Evolutionary conservation across 2,329 filamentous ascomycete species (phyloP).

Genomic region (Talaromyces sp.): DNA sequence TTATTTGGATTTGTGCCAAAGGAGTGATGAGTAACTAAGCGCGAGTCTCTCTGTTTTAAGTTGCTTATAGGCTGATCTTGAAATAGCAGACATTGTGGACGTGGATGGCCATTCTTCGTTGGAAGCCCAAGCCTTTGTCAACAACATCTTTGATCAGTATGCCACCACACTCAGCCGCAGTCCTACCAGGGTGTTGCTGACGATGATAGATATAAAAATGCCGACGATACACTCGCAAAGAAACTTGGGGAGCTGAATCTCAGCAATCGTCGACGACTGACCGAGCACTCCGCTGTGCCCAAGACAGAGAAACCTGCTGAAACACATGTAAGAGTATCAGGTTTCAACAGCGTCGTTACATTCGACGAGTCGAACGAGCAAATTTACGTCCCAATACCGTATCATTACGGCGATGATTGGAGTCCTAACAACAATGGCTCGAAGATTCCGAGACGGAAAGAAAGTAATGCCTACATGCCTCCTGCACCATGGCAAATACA

Average conservation of each 20-base stretch:
- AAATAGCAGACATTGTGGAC: neutral
- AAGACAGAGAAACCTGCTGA: neutral
- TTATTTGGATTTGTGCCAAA: neutral
- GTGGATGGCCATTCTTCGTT: conserved; percentile 6
- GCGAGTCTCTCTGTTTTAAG: neutral
- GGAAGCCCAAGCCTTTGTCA: conserved; percentile 11
- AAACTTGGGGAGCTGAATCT: conserved; percentile 10
- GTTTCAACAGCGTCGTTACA: conserved; percentile 16
- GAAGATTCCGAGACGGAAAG: neutral
- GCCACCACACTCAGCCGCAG: neutral
- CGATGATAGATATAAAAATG: conserved; percentile 10
- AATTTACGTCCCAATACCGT: conserved; percentile 12
- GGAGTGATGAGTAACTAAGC: conserved; percentile 14
- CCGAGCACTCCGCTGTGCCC: neutral
- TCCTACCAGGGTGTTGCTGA: neutral
- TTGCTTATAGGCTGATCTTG: neutral
- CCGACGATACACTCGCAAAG: conserved; percentile 5
- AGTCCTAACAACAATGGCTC: conserved; percentile 10
- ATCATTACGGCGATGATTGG: conserved; percentile 13
- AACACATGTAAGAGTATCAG: conserved; percentile 10
- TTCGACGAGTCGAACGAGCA: conserved; percentile 15
- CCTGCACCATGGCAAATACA: conserved; percentile 11
- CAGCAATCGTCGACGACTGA: neutral
- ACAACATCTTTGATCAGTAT: conserved; percentile 15
- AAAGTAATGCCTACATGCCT: conserved; percentile 4